phyloP scores from a whole-genome alignment of 2,329 filamentous ascomycete genomes.

The Aphanocladium album region DNA sequence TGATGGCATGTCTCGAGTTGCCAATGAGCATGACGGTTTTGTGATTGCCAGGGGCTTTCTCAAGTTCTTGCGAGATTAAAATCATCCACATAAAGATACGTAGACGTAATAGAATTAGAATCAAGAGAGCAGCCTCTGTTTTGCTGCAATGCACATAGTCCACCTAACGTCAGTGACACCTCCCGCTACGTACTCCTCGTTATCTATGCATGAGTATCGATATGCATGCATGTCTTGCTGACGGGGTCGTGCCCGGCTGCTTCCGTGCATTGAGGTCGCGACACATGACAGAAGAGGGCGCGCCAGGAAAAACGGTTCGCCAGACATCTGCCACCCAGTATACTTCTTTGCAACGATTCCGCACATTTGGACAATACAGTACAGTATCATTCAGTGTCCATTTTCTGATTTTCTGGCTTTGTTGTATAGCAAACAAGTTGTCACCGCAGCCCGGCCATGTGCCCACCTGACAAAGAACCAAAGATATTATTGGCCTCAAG shows the following conservation, averaged over 20 bases:
- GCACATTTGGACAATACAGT: no score
- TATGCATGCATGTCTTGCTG: no score
- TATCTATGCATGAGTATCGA: no score
- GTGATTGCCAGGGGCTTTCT: conserved; percentile 68
- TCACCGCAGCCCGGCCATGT: neutral
- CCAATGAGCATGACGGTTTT: conserved; percentile 72
- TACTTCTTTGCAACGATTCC: no score
- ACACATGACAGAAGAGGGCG: no score
- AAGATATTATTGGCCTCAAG: neutral
- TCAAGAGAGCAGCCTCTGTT: neutral
- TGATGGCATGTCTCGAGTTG: conserved; percentile 62
- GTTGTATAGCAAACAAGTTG: neutral
- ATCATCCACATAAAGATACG: neutral
- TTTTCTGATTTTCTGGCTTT: neutral
- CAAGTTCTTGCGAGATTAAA: conserved; percentile 61
- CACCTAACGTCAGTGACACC: no score
- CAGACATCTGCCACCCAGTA: no score
- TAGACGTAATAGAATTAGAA: neutral
- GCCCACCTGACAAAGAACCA: neutral
- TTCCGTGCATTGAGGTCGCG: no score
- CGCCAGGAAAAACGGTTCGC: no score
- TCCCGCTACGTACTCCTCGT: no score
- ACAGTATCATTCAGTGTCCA: no score
- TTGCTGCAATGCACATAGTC: neutral
- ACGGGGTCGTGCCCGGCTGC: no score